Evolutionary conservation across 1,139 yeast genomes (phyloP).

Genomic region (Candida frijolesensis): DNA sequence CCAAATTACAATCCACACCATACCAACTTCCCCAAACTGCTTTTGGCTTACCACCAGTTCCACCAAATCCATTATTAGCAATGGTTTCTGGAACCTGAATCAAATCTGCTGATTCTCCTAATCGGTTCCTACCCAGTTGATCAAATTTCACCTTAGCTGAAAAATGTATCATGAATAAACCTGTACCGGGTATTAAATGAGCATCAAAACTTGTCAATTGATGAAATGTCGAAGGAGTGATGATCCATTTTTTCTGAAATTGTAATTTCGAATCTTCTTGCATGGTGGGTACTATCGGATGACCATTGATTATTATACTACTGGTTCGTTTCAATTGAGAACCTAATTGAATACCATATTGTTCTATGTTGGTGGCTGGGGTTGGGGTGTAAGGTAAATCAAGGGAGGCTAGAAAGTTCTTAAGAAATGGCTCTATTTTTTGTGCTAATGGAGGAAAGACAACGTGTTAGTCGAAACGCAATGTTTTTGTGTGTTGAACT

Average conservation of each 20-base stretch:
- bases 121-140: slow-evolving; percentile 66
- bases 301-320: slow-evolving; percentile 64
- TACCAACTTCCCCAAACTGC: slow-evolving; percentile 68
- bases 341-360: slow-evolving; percentile 54
- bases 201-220: slow-evolving; percentile 63
- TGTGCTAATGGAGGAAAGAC: slow-evolving; percentile 28
- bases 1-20: slow-evolving; percentile 62
- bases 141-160: slow-evolving; percentile 73
- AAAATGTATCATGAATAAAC: slow-evolving; percentile 53
- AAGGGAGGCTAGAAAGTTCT: slow-evolving; percentile 38
- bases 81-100: slow-evolving; percentile 18
- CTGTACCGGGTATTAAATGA: slow-evolving; percentile 73
- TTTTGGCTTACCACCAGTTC: slow-evolving; percentile 21
- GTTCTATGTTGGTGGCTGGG: slow-evolving; percentile 40
- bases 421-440: slow-evolving; percentile 48
- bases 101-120: slow-evolving; percentile 61
- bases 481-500: background rate
- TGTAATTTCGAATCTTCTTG: slow-evolving; percentile 50
- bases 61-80: slow-evolving; percentile 13
- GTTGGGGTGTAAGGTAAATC: slow-evolving; percentile 36
- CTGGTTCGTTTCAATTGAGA: slow-evolving; percentile 46
- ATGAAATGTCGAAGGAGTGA: slow-evolving; percentile 64
- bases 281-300: slow-evolving; percentile 52
- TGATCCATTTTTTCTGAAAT: slow-evolving; percentile 68
- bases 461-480: slow-evolving; percentile 6